Percentiles rank a stretch among this genome's conserved stretches.
Evolutionary conservation across 345 rosid species (phyloP).

Genomic region (Brassica juncea): DNA sequence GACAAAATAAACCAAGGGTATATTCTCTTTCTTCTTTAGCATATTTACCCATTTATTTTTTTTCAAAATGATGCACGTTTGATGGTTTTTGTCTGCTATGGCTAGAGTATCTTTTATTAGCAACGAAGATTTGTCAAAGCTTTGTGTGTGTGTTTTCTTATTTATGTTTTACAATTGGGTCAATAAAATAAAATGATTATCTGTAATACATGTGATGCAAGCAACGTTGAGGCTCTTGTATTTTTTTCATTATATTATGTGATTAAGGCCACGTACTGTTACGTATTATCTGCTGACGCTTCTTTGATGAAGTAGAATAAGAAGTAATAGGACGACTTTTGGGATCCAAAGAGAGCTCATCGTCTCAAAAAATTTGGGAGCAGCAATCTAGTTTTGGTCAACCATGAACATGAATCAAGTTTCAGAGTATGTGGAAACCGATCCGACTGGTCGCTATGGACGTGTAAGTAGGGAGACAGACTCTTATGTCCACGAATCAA

Average conservation of each 20-base stretch:
- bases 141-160: background rate
- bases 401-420: slow-evolving; percentile 36
- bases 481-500: slow-evolving; percentile 9
- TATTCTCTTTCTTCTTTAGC: slow-evolving; percentile 5
- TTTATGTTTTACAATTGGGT: slow-evolving; percentile 21
- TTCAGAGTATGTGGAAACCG: slow-evolving; percentile 69
- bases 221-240: slow-evolving; percentile 23
- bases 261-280: slow-evolving; percentile 33
- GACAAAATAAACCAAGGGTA: slow-evolving; percentile 28
- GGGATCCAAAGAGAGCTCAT: slow-evolving; percentile 12
- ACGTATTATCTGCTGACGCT: slow-evolving; percentile 34
- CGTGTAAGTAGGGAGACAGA: slow-evolving; percentile 61
- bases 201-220: slow-evolving; percentile 33
- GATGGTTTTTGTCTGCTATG: slow-evolving; percentile 1
- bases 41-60: slow-evolving; percentile 11
- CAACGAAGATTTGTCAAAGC: slow-evolving; percentile 3
- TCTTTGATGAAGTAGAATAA: slow-evolving; percentile 15
- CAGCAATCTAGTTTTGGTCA: slow-evolving; percentile 33
- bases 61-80: slow-evolving; percentile 22
- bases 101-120: slow-evolving; percentile 22
- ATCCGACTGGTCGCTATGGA: slow-evolving; percentile 89
- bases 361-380: slow-evolving; percentile 17
- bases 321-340: slow-evolving; percentile 32
- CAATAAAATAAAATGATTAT: background rate
- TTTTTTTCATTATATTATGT: slow-evolving; percentile 21